Base-by-base conservation (phyloP, 169 alveolate genomes). In the Cryptosporidium baileyi region DNA sequence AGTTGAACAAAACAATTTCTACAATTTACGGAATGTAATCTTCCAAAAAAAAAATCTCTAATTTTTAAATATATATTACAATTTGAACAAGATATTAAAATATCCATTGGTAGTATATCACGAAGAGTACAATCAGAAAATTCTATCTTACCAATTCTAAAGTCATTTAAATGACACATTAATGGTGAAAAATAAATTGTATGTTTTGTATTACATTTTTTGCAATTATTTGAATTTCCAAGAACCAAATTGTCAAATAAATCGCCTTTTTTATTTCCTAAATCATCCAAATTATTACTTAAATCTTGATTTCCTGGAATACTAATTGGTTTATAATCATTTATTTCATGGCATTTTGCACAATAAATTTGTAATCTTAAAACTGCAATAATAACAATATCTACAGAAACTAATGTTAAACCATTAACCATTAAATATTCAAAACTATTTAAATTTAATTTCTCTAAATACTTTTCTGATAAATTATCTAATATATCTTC, bases 1-100 rank as follows among this genome's bases (percentile, higher is more conserved):
- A 74, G 59, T 22, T 74, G 60, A n/a, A 52, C 36, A 19, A 74
- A 74, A n/a, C 82, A 74, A 36, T 74, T 54, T 41, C 82, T 74
- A 74, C 82, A 74, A 36, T 54, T 51, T 22, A 49, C 57, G 11
- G 82, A 54, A 40, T 74, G 19, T 19, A 30, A 59, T 61, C 43
- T 74, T 5, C 82, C 82, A 13, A 74, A 41, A 24, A 74, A 52
- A 59, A 74, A 74, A 3, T 74, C 67, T 13, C 67, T 51, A 38
- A 74, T 34, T 38, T 28, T 74, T n/a, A 51, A 3, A 32, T 51
- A 74, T 26, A 36, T 24, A 54, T 47, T 74, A 28, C 82, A 74
- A 36, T 74, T 57, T 11, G 67, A 74, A 17, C 82, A 74, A n/a
- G 82, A 74, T 19, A 74, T 61, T n/a, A 74, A 40, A 13, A 74